These are phyloP conservation scores for Zymoseptoria crescenta DNA, from an alignment of 2,329 filamentous ascomycete species.

Conservation along the genomic window DNA sequence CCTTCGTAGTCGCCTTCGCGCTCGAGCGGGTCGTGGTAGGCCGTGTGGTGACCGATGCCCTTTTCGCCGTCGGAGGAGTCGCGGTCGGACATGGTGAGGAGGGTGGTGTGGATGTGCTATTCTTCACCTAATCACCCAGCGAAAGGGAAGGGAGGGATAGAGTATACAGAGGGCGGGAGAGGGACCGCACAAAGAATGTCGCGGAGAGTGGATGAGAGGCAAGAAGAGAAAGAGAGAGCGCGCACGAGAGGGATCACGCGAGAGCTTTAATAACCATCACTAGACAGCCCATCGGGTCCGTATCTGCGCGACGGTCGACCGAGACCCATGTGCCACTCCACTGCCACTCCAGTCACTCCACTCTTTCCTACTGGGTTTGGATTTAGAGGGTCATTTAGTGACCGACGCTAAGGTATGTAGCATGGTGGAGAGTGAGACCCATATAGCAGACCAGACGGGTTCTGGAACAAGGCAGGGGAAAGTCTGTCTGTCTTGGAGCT, in stretches of 20 bases:
- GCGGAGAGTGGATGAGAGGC: background rate
- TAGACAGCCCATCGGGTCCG: background rate
- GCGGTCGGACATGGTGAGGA: conserved; percentile 2
- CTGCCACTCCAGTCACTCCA: background rate
- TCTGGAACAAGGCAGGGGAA: background rate
- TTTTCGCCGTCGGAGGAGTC: conserved; percentile 6
- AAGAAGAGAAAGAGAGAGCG: background rate
- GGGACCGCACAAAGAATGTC: background rate
- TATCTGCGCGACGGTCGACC: background rate
- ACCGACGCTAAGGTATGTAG: no score
- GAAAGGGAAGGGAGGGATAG: background rate
- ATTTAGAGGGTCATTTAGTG: background rate
- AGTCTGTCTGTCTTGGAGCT: background rate
- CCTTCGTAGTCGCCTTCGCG: conserved; percentile 14
- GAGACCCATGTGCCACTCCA: background rate
- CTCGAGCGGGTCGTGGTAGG: conserved; percentile 9
- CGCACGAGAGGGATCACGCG: background rate
- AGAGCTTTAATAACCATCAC: background rate
- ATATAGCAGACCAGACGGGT: background rate
- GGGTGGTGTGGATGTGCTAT: background rate
- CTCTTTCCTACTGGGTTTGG: no score
- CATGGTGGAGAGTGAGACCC: no score
- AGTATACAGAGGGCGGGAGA: background rate
- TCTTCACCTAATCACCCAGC: background rate
- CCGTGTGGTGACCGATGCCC: conserved; percentile 3